A percentile compares a stretch with the other conserved stretches of the same genome.
These are phyloP conservation scores for Camelina hispida DNA, from an alignment of 345 rosid genomes.

Conservation along the genomic window DNA sequence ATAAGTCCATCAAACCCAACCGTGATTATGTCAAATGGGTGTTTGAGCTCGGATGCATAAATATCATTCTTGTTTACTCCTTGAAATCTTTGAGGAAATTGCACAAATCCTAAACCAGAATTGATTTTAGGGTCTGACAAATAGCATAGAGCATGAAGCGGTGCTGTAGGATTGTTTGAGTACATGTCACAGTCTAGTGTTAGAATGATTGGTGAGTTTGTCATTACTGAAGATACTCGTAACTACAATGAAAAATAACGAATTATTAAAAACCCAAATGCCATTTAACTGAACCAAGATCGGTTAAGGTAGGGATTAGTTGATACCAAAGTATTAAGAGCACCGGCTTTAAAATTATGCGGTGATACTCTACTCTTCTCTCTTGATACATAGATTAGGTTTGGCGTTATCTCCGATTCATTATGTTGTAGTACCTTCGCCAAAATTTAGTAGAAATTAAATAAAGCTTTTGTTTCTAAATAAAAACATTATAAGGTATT, in stretches of 20 bases:
- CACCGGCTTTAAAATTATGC: conserved; percentile 77
- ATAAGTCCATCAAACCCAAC: conserved; percentile 54
- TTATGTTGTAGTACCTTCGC: conserved; percentile 53
- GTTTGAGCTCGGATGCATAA: conserved; percentile 50
- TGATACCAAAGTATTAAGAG: conserved; percentile 66
- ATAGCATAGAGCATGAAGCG: conserved; percentile 55
- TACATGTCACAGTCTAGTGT: conserved; percentile 77
- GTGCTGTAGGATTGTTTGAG: conserved; percentile 67
- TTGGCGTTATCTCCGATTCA: conserved; percentile 52
- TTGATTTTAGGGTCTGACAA: conserved; percentile 44
- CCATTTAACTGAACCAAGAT: neutral
- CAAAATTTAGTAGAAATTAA: neutral
- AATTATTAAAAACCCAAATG: too few species aligned
- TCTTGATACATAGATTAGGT: conserved; percentile 64
- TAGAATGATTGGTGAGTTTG: conserved; percentile 64
- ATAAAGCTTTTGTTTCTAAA: neutral
- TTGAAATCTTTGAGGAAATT: conserved; percentile 67
- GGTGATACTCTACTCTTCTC: conserved; percentile 54
- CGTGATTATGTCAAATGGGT: conserved; percentile 44
- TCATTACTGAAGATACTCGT: conserved; percentile 67
- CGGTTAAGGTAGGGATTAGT: neutral
- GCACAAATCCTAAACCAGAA: conserved; percentile 50
- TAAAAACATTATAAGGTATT: neutral
- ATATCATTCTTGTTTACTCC: conserved; percentile 57
- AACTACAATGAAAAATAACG: conserved; percentile 43